phyloP scores from a whole-genome alignment of 2,329 filamentous ascomycete species.

The Diaporthe aspalathi region DNA sequence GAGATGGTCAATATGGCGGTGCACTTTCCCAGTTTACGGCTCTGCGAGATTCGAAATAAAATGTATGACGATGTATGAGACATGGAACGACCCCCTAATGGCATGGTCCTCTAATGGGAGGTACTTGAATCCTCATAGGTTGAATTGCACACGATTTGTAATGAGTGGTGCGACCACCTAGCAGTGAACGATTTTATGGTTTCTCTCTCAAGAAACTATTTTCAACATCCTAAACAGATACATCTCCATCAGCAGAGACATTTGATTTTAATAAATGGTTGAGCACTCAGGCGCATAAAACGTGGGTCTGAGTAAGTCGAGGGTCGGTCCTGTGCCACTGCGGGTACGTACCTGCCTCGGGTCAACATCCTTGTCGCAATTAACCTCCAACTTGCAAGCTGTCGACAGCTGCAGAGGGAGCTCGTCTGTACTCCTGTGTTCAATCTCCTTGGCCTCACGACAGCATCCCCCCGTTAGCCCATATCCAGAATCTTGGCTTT shows the following conservation, averaged over 20 bases:
- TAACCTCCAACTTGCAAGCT: slow-evolving; percentile 33
- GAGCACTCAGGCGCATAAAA: not conserved
- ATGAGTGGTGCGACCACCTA: not conserved
- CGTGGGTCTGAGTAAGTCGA: not conserved
- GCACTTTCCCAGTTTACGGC: not conserved
- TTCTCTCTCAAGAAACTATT: not conserved
- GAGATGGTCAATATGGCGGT: not conserved
- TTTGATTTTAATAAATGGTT: not conserved
- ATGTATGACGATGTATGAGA: not conserved
- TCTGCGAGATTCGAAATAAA: not conserved
- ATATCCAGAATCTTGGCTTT: not conserved
- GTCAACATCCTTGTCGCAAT: slow-evolving; percentile 28
- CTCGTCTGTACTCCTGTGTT: not conserved
- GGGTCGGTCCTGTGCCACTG: not conserved
- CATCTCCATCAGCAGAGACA: not conserved
- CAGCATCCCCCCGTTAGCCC: slow-evolving; percentile 42
- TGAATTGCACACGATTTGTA: not conserved
- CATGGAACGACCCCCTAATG: too few relatives aligned
- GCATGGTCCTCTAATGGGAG: too few relatives aligned
- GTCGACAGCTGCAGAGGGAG: slow-evolving; percentile 32
- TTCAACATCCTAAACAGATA: not conserved
- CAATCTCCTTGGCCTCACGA: slow-evolving; percentile 38
- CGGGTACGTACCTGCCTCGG: slow-evolving; percentile 31
- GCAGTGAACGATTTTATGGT: not conserved
- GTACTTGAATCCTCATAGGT: not conserved